Base-by-base conservation (phyloP, 2,329 filamentous ascomycete species). In the Penicillium sp. region DNA sequence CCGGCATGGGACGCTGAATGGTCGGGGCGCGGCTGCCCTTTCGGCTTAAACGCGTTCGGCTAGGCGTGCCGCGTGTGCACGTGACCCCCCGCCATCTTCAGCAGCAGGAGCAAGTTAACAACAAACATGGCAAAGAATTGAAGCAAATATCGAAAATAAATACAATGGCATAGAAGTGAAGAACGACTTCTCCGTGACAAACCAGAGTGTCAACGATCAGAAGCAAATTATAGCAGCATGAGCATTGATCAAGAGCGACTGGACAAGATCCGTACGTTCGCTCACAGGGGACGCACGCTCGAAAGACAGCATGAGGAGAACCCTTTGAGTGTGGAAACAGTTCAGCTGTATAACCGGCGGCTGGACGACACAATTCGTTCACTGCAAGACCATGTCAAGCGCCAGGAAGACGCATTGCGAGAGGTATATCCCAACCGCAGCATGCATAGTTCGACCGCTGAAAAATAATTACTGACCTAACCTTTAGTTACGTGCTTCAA, bases 291-390 rank as follows among this genome's bases (percentile, higher is more conserved):
- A 47, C 65, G 64, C 49, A 66, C 67, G 42, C 65, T 67, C 21
- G 71, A 75, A 59, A 62, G 64, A n/a, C 64, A 71, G 54, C 67
- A 69, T 47, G 60, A 60, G 14, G 64, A 71, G 21, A 35, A 35
- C 20, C 65, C 63, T 49, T 60, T 69, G 9, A 68, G 62, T 47
- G 53, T 63, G 26, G 63, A 66, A 18, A 62, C 65, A 49, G 59
- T 72, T 30, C 67, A 70, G 54, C 62, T 63, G 16, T 74, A 75
- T 60, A 67, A 70, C 21, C 64, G 61, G 43, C 68, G 64, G 26
- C 75, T 93, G 46, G 83, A 90, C 57, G 80, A 82, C 54, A 90
- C 89, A 1, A 66, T 92, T 46, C 81, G 79, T 60, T 85, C 88
- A 66, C 81, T 93, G 1, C 84, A 88, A 67, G 71, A 73, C 55